Base-by-base conservation (phyloP, 441 rosid species). In the Hura crepitans region DNA sequence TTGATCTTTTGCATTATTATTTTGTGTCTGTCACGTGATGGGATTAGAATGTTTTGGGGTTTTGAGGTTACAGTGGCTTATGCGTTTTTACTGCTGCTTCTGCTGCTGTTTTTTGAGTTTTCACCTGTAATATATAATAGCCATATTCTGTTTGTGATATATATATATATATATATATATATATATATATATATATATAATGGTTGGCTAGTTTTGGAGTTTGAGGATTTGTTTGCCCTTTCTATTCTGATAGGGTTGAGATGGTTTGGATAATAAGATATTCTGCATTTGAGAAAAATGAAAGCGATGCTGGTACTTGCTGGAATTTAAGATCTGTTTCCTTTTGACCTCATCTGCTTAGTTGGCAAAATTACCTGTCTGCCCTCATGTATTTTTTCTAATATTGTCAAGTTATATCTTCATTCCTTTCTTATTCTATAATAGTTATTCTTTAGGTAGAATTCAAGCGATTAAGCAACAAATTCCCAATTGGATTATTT, bases 291-390 rank as follows among this genome's bases (percentile, higher is more conserved):
- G 51, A 23, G 14, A 71, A 57, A 68, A 15, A 25, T 10, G 10
- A 51, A 42, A 59, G 69, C 62, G 72, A 64, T 61, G 54, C 14
- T 37, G 65, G 43, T 14, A 46, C 62, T 55, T 50, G 35, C 72
- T 76, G 71, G 68, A 68, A 58, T 70, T 58, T 80, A 65, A 71
- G 69, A 65, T 78, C 73, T 71, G 75, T 67, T n/a, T 71, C 39
- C 30, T 49, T 73, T 80, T 67, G 71, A 72, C 71, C 60, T 72
- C 53, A 75, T 65, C 79, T 76, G 82, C 82, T 72, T 43, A 1
- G 46, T 17, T 47, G 18, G 0, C 18, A 10, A 55, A 72, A 73
- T 75, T 80, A 80, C 85, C 30, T 57, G 45, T 51, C 22, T 81
- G 75, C 71, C 87, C 85, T 65, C 30, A 28, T 62, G 46, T 51